Evolutionary conservation across 495 filamentous ascomycete genomes (phyloP), one percentile per base, ranked within the genome.

Genomic region (Pseudoneurospora amorphoporcata): DNA sequence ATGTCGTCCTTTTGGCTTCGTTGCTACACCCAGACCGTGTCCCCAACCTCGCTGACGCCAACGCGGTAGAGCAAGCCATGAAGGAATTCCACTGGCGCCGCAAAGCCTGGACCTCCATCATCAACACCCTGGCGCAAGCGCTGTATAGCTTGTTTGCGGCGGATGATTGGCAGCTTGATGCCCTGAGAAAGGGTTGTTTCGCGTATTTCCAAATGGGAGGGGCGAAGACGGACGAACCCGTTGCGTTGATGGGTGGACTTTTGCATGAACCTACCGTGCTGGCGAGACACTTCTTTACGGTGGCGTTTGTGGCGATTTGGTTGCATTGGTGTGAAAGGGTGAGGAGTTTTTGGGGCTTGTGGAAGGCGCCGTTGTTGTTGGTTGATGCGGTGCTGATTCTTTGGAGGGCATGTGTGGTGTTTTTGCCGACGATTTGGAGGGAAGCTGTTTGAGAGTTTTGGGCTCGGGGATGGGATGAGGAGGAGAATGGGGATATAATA

Each of bases 121-220:
- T 99, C 85, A 99, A 99, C 80, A 97, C 98, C 72, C 89, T 99
- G 1, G 94, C 96, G 0, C 91, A 94, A 83, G 94, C 95, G 0
- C 87, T 99, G 3, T 98, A 99, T 82, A 81, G 84, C 35, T 87
- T 98, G 1, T 99, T 99, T 81, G 92, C 96, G 14, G 95, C 96
- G 47, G 85, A 95, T 78, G 92, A 94, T 80, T 75, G 83, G 47
- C 86, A 93, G 73, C 90, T 99, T 43, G 86, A 86, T 73, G 90
- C 91, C 40, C 90, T 98, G 39, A 94, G 97, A 83, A 88, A 86
- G 69, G 95, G 95, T 68, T 98, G 96, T 84, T 98, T 98, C 85
- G 84, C 86, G 58, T 99, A 99, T 80, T 99, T 99, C 85, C 84
- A 94, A 78, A 82, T 87, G 43, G 96, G 95, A 45, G 87, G 89